Evolutionary conservation across 2,329 filamentous ascomycete genomes (phyloP).

Genomic region (Calonectria fujianensis): DNA sequence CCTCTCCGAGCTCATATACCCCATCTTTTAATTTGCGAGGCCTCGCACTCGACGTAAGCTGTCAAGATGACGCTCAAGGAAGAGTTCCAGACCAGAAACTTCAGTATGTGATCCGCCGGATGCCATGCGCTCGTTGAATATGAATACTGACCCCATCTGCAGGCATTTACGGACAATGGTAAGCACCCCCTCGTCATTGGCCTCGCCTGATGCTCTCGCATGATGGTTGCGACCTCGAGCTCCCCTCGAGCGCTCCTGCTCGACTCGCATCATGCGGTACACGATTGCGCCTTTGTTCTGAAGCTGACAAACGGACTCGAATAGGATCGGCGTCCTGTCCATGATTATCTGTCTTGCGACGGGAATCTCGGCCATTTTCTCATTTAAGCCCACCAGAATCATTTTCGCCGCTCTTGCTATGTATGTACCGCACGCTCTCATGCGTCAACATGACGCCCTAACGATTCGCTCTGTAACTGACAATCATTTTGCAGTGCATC

Average conservation of each 20-base stretch:
- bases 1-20: conserved; percentile 37
- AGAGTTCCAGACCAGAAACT: conserved; percentile 83
- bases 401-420: conserved; percentile 72
- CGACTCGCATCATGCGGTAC: conserved; percentile 19
- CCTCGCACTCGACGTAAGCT: conserved; percentile 51
- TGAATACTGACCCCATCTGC: conserved; percentile 58
- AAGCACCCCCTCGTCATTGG: conserved; percentile 59
- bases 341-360: conserved; percentile 83
- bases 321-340: conserved; percentile 80
- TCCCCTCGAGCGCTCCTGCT: conserved; percentile 31
- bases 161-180: conserved; percentile 88
- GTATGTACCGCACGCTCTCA: conserved; percentile 62
- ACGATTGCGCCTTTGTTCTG: conserved; percentile 27
- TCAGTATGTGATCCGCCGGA: conserved; percentile 73
- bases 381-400: conserved; percentile 68
- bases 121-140: conserved; percentile 16
- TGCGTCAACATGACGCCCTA: conserved; percentile 15
- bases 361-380: conserved; percentile 81
- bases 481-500: conserved; percentile 71
- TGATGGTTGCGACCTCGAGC: conserved; percentile 36
- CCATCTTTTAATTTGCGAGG: conserved; percentile 47
- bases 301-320: conserved; percentile 39
- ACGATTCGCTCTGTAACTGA: conserved; percentile 54
- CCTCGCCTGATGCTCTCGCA: conserved; percentile 13
- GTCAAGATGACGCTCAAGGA: conserved; percentile 81